Evolutionary conservation across 306 rosid genomes (phyloP).

Genomic region (Cyamopsis tetragonoloba): DNA sequence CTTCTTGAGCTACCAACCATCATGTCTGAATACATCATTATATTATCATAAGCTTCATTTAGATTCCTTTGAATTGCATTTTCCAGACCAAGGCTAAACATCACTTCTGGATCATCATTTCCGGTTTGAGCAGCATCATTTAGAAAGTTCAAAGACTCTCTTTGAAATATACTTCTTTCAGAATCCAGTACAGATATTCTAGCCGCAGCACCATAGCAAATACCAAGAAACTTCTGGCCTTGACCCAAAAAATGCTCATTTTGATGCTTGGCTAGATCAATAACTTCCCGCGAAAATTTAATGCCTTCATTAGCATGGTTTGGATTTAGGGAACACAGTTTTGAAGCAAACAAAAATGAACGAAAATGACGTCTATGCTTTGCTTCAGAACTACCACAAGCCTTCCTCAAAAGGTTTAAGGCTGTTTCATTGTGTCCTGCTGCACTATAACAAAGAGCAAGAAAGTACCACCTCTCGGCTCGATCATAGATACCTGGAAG

Average conservation of each 20-base stretch:
- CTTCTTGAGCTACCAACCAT: conserved; percentile 58
- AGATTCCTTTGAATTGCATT: conserved; percentile 82
- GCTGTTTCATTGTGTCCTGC: conserved; percentile 67
- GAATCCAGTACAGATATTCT: conserved; percentile 71
- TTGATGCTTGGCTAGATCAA: conserved; percentile 42
- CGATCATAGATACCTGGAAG: conserved; percentile 67
- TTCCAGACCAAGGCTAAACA: conserved; percentile 63
- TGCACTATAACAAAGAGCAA: conserved; percentile 87
- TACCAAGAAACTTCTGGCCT: conserved; percentile 64
- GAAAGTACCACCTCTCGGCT: conserved; percentile 80
- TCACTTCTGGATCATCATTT: conserved; percentile 51
- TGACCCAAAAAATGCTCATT: conserved; percentile 54
- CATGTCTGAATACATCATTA: conserved; percentile 58
- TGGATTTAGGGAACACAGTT: conserved; percentile 62
- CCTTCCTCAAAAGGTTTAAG: conserved; percentile 69
- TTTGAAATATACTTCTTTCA: conserved; percentile 59
- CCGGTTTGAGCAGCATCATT: conserved; percentile 40
- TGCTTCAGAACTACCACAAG: conserved; percentile 69
- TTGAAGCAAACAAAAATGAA: conserved; percentile 70
- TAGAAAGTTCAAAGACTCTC: conserved; percentile 59
- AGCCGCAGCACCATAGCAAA: conserved; percentile 72
- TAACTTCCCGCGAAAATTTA: conserved; percentile 40
- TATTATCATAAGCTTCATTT: conserved; percentile 54
- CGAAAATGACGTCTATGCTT: conserved; percentile 52
- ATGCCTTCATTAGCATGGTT: conserved; percentile 60